phyloP scores from a whole-genome alignment of 1,284 basidiomycete genomes.

The Quambalaria eucalypti region DNA sequence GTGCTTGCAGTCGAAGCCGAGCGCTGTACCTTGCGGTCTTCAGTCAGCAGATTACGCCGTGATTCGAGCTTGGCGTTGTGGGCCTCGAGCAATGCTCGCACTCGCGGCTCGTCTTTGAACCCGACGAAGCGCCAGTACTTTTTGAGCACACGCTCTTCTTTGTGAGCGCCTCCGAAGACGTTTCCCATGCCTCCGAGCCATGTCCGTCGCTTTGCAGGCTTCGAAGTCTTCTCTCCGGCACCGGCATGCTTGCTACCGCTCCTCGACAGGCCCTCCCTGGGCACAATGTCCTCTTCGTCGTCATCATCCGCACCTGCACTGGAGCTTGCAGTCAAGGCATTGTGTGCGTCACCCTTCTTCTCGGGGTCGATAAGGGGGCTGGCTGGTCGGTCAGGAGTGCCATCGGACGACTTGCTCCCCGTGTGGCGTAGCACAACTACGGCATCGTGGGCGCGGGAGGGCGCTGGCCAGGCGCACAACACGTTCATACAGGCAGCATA shows the following conservation, averaged over 20 bases:
- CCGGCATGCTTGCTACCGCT: conserved; percentile 5
- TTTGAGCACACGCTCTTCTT: conserved; percentile 38
- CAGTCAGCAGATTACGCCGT: not conserved
- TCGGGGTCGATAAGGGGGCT: conserved; percentile 18
- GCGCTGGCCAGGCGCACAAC: conserved; percentile 48
- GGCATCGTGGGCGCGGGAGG: conserved; percentile 42
- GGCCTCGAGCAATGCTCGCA: conserved; percentile 28
- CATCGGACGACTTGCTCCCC: conserved; percentile 2
- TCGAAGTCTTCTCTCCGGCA: conserved; percentile 3
- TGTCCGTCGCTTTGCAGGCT: conserved; percentile 26
- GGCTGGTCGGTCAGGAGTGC: conserved; percentile 2
- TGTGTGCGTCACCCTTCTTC: conserved; percentile 15
- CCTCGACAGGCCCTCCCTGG: conserved; percentile 36
- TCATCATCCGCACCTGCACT: conserved; percentile 11
- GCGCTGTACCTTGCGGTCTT: not conserved
- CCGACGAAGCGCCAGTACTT: conserved; percentile 50
- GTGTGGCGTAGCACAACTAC: conserved; percentile 44
- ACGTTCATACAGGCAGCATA: conserved; percentile 50
- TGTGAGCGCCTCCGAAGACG: conserved; percentile 8
- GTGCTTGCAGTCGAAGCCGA: not conserved
- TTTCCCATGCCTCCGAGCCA: conserved; percentile 29
- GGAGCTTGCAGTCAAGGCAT: conserved; percentile 15
- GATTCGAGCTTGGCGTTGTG: conserved; percentile 21
- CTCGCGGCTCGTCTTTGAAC: conserved; percentile 32
- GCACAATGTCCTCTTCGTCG: conserved; percentile 45